Evolutionary conservation across 139 green algal genomes (phyloP).

Genomic region (Chlamydomonas sphaeroides): DNA sequence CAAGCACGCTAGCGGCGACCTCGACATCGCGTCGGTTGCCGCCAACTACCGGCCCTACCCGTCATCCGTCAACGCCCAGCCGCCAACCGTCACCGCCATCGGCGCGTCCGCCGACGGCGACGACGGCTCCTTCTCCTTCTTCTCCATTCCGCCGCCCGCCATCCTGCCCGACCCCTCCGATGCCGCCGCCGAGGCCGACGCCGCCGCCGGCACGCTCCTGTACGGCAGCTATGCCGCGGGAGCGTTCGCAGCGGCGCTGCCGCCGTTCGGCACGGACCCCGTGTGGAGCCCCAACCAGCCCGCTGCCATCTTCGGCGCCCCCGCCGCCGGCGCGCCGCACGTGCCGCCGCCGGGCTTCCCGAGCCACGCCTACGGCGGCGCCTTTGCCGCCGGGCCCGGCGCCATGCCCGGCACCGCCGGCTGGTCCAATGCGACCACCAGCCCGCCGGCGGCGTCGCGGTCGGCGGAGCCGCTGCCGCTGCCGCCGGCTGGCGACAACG

Average conservation of each 20-base stretch:
- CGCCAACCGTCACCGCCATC: neutral
- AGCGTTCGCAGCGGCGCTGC: neutral
- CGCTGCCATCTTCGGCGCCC: neutral
- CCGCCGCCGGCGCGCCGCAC: neutral
- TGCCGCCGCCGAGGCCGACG: neutral
- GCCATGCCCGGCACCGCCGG: neutral
- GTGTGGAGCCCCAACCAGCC: slow-evolving; percentile 16
- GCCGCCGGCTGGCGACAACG: slow-evolving; percentile 12
- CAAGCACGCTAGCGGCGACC: slow-evolving; percentile 34
- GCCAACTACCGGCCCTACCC: slow-evolving; percentile 32
- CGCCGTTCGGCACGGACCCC: neutral
- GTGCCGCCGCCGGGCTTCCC: slow-evolving; percentile 30
- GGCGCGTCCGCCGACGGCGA: neutral
- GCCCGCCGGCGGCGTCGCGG: neutral
- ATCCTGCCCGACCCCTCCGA: neutral
- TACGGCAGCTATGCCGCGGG: slow-evolving; percentile 7
- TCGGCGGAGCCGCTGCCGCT: neutral
- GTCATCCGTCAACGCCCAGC: neutral
- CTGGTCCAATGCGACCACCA: neutral
- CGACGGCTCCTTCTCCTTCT: slow-evolving; percentile 31
- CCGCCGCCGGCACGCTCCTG: neutral
- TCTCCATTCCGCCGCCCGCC: slow-evolving; percentile 30
- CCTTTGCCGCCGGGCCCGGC: slow-evolving; percentile 19
- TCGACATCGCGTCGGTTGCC: slow-evolving; percentile 26
- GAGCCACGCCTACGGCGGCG: slow-evolving; percentile 28